These are phyloP conservation scores for Boechera divaricarpa DNA, from an alignment of 345 rosid genomes.

Conservation along the genomic window DNA sequence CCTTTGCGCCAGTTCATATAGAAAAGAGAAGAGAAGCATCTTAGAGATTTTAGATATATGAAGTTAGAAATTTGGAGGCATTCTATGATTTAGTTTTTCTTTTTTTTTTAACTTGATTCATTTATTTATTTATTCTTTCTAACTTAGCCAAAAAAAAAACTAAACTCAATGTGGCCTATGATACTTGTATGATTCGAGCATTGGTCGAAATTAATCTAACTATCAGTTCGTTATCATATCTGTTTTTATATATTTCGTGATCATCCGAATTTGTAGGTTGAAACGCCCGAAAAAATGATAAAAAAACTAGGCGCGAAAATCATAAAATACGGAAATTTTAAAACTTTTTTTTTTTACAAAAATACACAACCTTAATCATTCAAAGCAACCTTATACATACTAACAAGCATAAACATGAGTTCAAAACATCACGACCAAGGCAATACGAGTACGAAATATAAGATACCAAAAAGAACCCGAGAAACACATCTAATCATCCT, in stretches of 20 bases:
- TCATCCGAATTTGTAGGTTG: neutral
- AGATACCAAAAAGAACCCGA: too few species aligned
- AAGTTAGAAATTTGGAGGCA: conserved; percentile 25
- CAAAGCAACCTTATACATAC: too few species aligned
- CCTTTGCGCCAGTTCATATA: conserved; percentile 50
- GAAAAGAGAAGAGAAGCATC: neutral
- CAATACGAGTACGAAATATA: too few species aligned
- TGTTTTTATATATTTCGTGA: neutral
- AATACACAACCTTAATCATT: too few species aligned
- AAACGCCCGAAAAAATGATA: too few species aligned
- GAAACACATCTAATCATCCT: too few species aligned
- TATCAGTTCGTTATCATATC: neutral
- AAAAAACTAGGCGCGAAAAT: too few species aligned
- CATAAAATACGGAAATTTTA: too few species aligned
- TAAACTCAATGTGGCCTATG: conserved; percentile 10
- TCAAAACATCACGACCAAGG: too few species aligned
- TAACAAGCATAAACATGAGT: too few species aligned
- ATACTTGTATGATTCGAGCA: conserved; percentile 38
- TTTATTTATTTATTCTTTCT: conserved; percentile 41
- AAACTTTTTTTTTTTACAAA: too few species aligned
- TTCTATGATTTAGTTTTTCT: conserved; percentile 1
- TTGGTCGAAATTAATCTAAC: conserved; percentile 24
- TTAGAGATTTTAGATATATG: conserved; percentile 26
- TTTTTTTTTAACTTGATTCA: conserved; percentile 14
- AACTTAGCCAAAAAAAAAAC: conserved; percentile 22